Conservation (phyloP, 805 yeast species). For the Candida nitratophila region DNA sequence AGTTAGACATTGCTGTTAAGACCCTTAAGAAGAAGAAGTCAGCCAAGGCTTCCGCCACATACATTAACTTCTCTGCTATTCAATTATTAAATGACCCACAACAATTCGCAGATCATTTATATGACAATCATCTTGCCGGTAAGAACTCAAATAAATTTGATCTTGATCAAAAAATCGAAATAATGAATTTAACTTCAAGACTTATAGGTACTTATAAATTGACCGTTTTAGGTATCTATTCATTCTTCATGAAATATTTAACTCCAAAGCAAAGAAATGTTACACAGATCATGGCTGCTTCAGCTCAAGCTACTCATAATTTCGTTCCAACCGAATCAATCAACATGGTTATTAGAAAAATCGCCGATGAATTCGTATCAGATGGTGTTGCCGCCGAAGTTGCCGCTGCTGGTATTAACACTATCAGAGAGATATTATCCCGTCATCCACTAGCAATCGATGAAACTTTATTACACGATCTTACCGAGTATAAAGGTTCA, state of each 20-base stretch:
- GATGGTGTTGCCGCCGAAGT: conserved; percentile 98
- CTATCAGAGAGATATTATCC: conserved; percentile 86
- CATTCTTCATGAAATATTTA: conserved; percentile 79
- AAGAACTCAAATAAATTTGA: conserved; percentile 65
- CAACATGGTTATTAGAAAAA: conserved; percentile 72
- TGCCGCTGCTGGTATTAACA: conserved; percentile 95
- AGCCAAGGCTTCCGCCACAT: conserved; percentile 53
- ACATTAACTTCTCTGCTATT: conserved; percentile 87
- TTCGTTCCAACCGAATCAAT: conserved; percentile 94
- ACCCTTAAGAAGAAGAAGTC: conserved; percentile 57
- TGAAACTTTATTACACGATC: conserved; percentile 78
- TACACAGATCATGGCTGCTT: conserved; percentile 93
- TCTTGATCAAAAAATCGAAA: conserved; percentile 81
- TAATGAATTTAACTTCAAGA: conserved; percentile 83
- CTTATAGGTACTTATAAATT: conserved; percentile 92
- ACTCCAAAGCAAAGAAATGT: conserved; percentile 94
- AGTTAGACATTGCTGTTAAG: conserved; percentile 68
- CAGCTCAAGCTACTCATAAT: conserved; percentile 95
- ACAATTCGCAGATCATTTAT: conserved; percentile 88
- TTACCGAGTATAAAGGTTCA: conserved; percentile 85
- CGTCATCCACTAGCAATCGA: conserved; percentile 96
- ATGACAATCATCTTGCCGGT: conserved; percentile 61
- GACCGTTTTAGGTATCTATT: conserved; percentile 82
- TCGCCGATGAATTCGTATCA: conserved; percentile 95
- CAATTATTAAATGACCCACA: conserved; percentile 95